Conservation (phyloP, 305 asterid species). For the Solanum hybrid region DNA sequence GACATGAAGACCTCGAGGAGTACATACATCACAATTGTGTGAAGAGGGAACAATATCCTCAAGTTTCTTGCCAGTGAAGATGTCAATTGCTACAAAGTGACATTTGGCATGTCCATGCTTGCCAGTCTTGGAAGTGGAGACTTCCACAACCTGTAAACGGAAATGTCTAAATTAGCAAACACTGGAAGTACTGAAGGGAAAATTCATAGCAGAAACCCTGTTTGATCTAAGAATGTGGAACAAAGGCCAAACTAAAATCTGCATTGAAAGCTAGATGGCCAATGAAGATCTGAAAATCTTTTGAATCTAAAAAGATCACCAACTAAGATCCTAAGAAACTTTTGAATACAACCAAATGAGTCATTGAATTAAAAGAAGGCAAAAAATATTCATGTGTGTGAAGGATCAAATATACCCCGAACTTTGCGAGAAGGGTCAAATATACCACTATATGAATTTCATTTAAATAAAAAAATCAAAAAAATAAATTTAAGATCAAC, state of each 20-base stretch:
- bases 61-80: constrained; percentile 74
- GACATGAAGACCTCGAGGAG: neutral
- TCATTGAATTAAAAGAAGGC: too few relatives aligned
- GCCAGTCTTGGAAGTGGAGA: constrained; percentile 86
- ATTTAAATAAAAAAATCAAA: too few relatives aligned
- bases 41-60: constrained; percentile 90
- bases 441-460: too few relatives aligned
- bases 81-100: constrained; percentile 77
- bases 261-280: too few relatives aligned
- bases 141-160: constrained; percentile 58
- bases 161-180: neutral
- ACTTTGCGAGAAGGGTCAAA: too few relatives aligned
- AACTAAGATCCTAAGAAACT: too few relatives aligned
- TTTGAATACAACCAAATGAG: too few relatives aligned
- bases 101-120: constrained; percentile 93
- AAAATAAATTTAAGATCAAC: too few relatives aligned
- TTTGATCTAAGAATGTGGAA: neutral
- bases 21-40: constrained; percentile 66
- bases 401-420: too few relatives aligned
- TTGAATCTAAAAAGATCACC: too few relatives aligned
- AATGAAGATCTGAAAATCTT: too few relatives aligned
- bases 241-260: neutral
- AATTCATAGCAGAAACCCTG: neutral
- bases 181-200: neutral
- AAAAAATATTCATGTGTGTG: too few relatives aligned